These are phyloP conservation scores for Claviceps maximensis DNA, from an alignment of 2,329 filamentous ascomycete genomes.

Conservation along the genomic window DNA sequence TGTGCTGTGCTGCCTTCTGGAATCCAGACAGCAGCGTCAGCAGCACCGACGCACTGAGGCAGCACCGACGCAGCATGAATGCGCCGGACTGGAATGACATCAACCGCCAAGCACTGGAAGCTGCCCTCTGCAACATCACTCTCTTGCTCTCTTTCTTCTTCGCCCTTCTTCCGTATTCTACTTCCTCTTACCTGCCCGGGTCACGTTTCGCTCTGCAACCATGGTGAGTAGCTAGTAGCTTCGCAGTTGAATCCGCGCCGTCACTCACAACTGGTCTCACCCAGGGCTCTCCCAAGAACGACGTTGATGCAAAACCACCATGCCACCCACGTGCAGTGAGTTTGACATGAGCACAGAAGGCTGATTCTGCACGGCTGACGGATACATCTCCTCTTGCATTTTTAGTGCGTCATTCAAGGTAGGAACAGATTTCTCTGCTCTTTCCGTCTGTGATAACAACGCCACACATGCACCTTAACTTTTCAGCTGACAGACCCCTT, in stretches of 20 bases:
- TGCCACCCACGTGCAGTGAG: conserved; percentile 76
- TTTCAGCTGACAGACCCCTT: background rate
- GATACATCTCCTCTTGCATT: background rate
- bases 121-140: no score
- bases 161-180: background rate
- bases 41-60: background rate
- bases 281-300: conserved; percentile 41
- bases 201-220: no score
- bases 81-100: no score
- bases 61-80: background rate
- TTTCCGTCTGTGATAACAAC: background rate
- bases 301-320: conserved; percentile 60
- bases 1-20: background rate
- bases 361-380: conserved; percentile 1
- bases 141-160: background rate
- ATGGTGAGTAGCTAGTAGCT: background rate
- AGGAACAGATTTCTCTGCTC: background rate
- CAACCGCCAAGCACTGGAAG: no score
- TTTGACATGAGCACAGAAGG: conserved; percentile 1
- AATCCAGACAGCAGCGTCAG: no score
- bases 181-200: no score
- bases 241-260: background rate
- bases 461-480: background rate
- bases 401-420: conserved; percentile 84
- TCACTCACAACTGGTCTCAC: background rate